Base-by-base conservation (phyloP, 371 early-diverging fungal species). In the Circinella umbellata region DNA sequence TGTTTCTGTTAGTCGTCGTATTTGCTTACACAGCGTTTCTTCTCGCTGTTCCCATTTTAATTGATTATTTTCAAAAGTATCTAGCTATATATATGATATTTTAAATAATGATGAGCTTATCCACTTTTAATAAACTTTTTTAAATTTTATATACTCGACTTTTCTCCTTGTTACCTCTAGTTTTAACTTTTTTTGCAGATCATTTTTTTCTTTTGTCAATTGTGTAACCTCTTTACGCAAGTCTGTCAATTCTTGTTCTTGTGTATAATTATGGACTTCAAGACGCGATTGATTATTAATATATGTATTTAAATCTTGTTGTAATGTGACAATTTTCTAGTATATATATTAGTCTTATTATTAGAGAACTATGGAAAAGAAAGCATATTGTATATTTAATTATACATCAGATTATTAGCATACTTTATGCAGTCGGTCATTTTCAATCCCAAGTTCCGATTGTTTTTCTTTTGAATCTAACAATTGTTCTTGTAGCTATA, bases 1-100 rank as follows among this genome's bases (percentile, higher is more conserved):
- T 14, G 35, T 54, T 34, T 69, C 63, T 36, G 65, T 69, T n/a
- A 73, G 18, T 42, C 51, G 34, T 38, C 69, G 69, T 34, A 74
- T 64, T 27, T 70, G 68, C 46, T 61, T 64, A 46, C 51, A 53
- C 18, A 73, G 66, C 11, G 68, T 69, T 27, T 47, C 57, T 66
- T 76, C 77, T 15, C 66, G 61, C n/a, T 73, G 68, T 37, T 67
- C 66, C 77, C 74, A 76, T 49, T 66, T 53, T 17, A 67, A 36
- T n/a, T 69, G 68, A 13, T 71, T 71, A 34, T 69, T 69, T 49
- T 76, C 77, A 57, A 65, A 70, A n/a, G 66, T 42, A 17, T 67
- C 62, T 20, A 66, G 34, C 77, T 73, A 3, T 18, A 35, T 18
- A 35, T 61, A 20, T 48, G 59, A 49, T 11, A 64, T 6, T 14